Percentiles rank a stretch among this genome's conserved stretches.
These are phyloP conservation scores for Stemphylium lycopersici DNA, from an alignment of 2,329 filamentous ascomycete genomes.

Conservation along the genomic window DNA sequence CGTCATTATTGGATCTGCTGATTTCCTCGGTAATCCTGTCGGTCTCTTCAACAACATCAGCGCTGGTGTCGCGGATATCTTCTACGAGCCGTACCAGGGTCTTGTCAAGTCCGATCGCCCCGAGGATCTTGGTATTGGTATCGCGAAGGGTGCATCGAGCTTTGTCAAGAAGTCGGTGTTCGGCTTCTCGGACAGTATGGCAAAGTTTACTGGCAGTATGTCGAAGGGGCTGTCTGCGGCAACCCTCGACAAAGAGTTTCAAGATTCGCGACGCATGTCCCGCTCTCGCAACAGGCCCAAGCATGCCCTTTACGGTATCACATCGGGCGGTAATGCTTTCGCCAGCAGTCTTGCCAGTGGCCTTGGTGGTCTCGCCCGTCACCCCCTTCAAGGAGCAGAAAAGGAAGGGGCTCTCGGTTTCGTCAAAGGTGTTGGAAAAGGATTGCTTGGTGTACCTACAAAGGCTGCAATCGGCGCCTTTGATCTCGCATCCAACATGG, in stretches of 20 bases:
- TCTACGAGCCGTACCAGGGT: conserved; percentile 98
- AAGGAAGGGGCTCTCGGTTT: conserved; percentile 93
- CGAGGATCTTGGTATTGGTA: conserved; percentile 91
- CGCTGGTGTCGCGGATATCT: conserved; percentile 95
- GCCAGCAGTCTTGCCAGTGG: conserved; percentile 91
- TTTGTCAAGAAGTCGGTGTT: conserved; percentile 99
- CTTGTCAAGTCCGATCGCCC: conserved; percentile 95
- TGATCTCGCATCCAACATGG: conserved; percentile 95
- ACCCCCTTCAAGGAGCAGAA: conserved; percentile 93
- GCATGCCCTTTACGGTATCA: conserved; percentile 95
- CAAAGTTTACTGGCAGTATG: conserved; percentile 95
- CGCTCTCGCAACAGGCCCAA: conserved; percentile 92
- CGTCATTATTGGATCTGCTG: conserved; percentile 94
- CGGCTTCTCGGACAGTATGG: conserved; percentile 95
- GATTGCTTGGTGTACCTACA: conserved; percentile 89
- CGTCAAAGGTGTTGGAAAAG: conserved; percentile 97
- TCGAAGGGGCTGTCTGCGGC: conserved; percentile 95
- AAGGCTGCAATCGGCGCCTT: conserved; percentile 97
- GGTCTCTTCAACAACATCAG: conserved; percentile 98
- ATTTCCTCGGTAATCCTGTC: conserved; percentile 97
- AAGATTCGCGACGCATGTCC: conserved; percentile 92
- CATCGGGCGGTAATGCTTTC: conserved; percentile 92
- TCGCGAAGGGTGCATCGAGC: conserved; percentile 94
- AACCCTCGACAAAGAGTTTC: conserved; percentile 97
- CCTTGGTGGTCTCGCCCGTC: conserved; percentile 88